phyloP scores from a whole-genome alignment of 257 asterid genomes.

The Solanum medicagineum region DNA sequence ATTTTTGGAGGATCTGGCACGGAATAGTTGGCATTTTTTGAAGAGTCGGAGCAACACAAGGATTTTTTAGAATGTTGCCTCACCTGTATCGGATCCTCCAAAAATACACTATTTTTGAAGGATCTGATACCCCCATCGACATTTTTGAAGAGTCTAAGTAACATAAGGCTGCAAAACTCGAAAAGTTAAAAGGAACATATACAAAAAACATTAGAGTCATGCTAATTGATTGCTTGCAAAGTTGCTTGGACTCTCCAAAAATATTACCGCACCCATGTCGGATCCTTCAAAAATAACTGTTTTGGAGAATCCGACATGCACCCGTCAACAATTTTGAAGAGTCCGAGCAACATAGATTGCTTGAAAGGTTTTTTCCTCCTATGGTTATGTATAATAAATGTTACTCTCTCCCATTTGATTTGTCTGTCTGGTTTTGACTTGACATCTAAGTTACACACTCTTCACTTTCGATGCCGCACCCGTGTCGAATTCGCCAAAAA shows the following conservation, averaged over 20 bases:
- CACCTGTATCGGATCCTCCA: not conserved
- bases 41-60: not conserved
- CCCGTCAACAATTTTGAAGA: not conserved
- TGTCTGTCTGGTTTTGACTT: too few relatives aligned
- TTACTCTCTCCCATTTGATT: too few relatives aligned
- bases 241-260: not conserved
- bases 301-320: not conserved
- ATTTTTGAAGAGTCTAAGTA: not conserved
- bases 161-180: not conserved
- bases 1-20: not conserved
- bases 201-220: not conserved
- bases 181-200: not conserved
- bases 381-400: too few relatives aligned
- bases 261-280: accelerated
- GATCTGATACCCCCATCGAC: not conserved
- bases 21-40: not conserved
- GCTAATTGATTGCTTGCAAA: not conserved
- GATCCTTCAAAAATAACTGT: not conserved
- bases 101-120: not conserved
- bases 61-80: not conserved
- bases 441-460: too few relatives aligned
- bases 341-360: not conserved
- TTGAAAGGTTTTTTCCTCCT: too few relatives aligned
- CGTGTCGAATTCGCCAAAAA: too few relatives aligned
- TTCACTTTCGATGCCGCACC: too few relatives aligned